These are phyloP conservation scores for Xylaria venustula DNA, from an alignment of 495 filamentous ascomycete species.

Conservation along the genomic window DNA sequence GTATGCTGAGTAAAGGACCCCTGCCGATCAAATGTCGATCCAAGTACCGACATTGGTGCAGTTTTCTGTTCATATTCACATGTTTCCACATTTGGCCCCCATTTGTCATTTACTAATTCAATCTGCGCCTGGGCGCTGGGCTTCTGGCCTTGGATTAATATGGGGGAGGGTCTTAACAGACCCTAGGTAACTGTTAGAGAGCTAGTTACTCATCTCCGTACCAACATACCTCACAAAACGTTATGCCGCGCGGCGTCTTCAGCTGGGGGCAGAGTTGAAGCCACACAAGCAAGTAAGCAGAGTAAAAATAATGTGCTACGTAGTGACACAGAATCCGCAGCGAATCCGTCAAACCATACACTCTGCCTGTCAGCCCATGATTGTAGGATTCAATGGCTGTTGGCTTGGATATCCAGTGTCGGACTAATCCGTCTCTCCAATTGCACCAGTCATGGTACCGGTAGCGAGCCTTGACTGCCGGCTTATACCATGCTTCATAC, in stretches of 20 bases:
- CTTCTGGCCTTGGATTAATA: not conserved
- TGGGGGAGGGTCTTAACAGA: slow-evolving; percentile 3
- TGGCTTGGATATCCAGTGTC: not conserved
- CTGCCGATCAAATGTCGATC: slow-evolving; percentile 10
- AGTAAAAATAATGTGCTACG: not conserved
- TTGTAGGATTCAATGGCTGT: not conserved
- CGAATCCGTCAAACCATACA: slow-evolving; percentile 7
- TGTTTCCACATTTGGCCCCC: not conserved
- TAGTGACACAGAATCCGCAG: not conserved
- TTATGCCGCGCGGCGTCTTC: not conserved
- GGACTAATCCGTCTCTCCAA: not conserved
- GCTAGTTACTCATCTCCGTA: too few relatives aligned
- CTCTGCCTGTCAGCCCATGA: not conserved
- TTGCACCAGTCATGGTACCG: not conserved
- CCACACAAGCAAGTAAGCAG: too few relatives aligned
- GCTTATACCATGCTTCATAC: not conserved
- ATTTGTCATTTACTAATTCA: not conserved
- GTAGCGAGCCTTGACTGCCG: not conserved
- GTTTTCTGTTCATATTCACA: not conserved
- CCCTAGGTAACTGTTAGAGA: too few relatives aligned
- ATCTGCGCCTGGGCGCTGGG: not conserved
- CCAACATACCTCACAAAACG: too few relatives aligned
- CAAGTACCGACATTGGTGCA: not conserved
- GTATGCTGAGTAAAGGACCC: not conserved
- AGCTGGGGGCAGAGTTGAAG: too few relatives aligned